Evolutionary conservation across 2,329 filamentous ascomycete species (phyloP), one percentile per base, ranked within the genome.

Genomic region (Aureobasidium sp.): DNA sequence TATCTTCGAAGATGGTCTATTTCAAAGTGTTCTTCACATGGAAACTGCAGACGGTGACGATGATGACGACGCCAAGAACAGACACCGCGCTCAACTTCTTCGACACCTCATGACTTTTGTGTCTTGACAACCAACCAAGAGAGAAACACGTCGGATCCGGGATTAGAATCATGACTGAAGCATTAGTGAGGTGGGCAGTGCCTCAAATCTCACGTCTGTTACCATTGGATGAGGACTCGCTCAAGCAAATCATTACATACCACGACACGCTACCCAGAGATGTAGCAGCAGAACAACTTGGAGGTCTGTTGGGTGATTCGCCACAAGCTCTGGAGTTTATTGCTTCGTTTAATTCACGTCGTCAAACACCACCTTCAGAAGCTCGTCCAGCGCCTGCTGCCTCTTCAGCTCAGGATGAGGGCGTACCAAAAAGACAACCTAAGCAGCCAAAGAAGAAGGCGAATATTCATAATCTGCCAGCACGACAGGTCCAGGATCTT

Each of bases 221-320:
- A 0, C 91, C 91, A 8, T 80, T 97, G 11, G 91, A 96, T 39
- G 86, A 96, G 39, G 86, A 89, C 11, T 91, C 93, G 44, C 79
- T 97, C 36, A 84, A 86, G 69, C 90, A 97, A 71, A 83, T 97
- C 47, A 80, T 97, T 66, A 85, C 90, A 52, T 97, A 97, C 73
- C 86, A 90, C 2, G 79, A 84, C 41, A 88, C 86, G 0, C 81
- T 97, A 9, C 86, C 91, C 25, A 91, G 88, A 70, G 77, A 85
- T 57, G 89, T 88, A 65, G 89, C 90, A 15, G 91, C 86, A 55
- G 86, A 91, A 45, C 91, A 97, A 74, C 87, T 99, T 64, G 88
- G 86, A 73, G 91, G 94, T 70, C 79, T 99, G 59, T 83, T 99
- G 0, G 94, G 93, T 54, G 91, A 96, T 72, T 91, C 89, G 7